phyloP scores from a whole-genome alignment of 1,284 basidiomycete species.

The Trichosporon sp. region DNA sequence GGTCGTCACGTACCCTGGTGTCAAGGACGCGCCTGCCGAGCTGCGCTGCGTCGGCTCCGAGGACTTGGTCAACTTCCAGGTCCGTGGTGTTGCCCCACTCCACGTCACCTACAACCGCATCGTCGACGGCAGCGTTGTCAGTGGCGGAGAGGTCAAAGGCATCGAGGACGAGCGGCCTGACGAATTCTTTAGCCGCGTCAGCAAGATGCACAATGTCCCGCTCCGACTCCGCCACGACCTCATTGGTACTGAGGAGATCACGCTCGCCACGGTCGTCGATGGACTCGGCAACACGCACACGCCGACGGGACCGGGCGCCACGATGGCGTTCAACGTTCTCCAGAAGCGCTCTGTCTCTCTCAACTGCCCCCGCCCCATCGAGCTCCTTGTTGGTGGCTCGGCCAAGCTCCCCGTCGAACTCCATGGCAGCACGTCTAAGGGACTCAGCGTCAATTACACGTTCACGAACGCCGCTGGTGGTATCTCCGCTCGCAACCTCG shows the following conservation, averaged over 20 bases:
- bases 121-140: constrained; percentile 59
- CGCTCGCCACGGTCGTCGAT: constrained; percentile 53
- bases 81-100: constrained; percentile 76
- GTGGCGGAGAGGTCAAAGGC: constrained; percentile 72
- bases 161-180: constrained; percentile 64
- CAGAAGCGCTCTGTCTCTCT: constrained; percentile 76
- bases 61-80: constrained; percentile 67
- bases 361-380: constrained; percentile 69
- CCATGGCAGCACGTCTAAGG: constrained; percentile 30
- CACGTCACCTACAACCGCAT: constrained; percentile 73
- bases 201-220: constrained; percentile 47
- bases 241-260: constrained; percentile 57
- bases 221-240: constrained; percentile 45
- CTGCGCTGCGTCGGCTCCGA: constrained; percentile 71
- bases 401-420: constrained; percentile 39
- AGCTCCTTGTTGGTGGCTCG: constrained; percentile 64
- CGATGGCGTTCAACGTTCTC: constrained; percentile 71
- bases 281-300: constrained; percentile 59
- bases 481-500: constrained; percentile 46
- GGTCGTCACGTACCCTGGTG: constrained; percentile 24
- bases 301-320: constrained; percentile 43
- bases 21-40: constrained; percentile 52
- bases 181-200: constrained; percentile 40
- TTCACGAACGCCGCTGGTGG: constrained; percentile 33
- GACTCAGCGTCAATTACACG: constrained; percentile 37